A percentile compares a stretch with the other conserved stretches of the same genome.
Evolutionary conservation across 148 eudicot species (phyloP).

Genomic region (Polygonum aviculare): DNA sequence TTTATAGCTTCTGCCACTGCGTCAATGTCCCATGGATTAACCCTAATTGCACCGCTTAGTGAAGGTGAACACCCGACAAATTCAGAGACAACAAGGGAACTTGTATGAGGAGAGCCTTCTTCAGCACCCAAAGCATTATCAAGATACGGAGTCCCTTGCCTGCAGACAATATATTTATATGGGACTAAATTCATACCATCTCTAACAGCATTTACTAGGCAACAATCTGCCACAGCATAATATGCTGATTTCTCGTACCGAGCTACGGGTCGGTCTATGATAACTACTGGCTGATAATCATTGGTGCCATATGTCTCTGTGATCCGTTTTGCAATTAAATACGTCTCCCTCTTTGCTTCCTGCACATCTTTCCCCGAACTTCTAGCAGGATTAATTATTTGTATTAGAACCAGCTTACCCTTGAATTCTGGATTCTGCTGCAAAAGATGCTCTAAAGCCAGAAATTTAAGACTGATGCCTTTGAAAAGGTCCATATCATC

Average conservation of each 20-base stretch:
- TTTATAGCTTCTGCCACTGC: constrained; percentile 58
- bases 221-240: constrained; percentile 65
- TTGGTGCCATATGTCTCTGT: constrained; percentile 43
- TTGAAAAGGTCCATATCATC: constrained; percentile 80
- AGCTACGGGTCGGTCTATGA: constrained; percentile 59
- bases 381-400: constrained; percentile 69
- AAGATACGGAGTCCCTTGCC: constrained; percentile 42
- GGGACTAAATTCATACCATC: constrained; percentile 72
- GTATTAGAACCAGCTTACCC: constrained; percentile 53
- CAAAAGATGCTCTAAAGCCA: constrained; percentile 62
- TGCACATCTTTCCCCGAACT: constrained; percentile 61
- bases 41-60: constrained; percentile 67
- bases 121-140: constrained; percentile 36
- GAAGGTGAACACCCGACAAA: constrained; percentile 74
- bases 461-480: constrained; percentile 60
- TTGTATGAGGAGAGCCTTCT: constrained; percentile 36
- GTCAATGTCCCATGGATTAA: constrained; percentile 82
- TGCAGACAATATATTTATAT: constrained; percentile 61
- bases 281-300: constrained; percentile 46
- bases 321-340: constrained; percentile 39
- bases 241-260: constrained; percentile 69
- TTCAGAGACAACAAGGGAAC: constrained; percentile 69
- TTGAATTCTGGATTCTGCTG: constrained; percentile 33
- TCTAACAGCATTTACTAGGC: constrained; percentile 65
- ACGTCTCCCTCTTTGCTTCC: constrained; percentile 48